Base-by-base conservation (phyloP, 192 early-diverging fungal genomes). In the Entomortierella lignicola region DNA sequence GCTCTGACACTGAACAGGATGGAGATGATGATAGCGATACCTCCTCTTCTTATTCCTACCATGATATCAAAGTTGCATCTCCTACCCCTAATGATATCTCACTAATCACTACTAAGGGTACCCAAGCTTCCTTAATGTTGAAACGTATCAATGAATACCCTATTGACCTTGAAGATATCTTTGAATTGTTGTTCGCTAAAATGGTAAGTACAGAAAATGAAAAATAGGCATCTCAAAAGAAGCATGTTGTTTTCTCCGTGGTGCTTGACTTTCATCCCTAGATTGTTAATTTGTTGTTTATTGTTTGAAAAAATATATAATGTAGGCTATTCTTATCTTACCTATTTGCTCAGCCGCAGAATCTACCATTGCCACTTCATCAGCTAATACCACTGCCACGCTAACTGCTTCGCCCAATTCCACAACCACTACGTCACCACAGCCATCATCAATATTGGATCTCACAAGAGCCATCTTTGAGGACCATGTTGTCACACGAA, bases 401-500 rank as follows among this genome's bases (percentile, higher is more conserved):
- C n/a, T n/a, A n/a, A n/a, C n/a, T n/a, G n/a, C n/a, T n/a, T n/a
- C n/a, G n/a, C n/a, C n/a, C n/a, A n/a, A n/a, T n/a, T n/a, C n/a
- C n/a, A n/a, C n/a, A n/a, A n/a, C n/a, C n/a, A n/a, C n/a, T n/a
- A n/a, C n/a, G n/a, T n/a, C n/a, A n/a, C n/a, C n/a, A n/a, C n/a
- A n/a, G n/a, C n/a, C n/a, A n/a, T n/a, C n/a, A n/a, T 47, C 56
- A 21, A 52, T 56, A 0, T 41, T 29, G 34, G 37, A 47, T 3
- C 71, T 56, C 4, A 31, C 43, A 21, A 29, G 71, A 18, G 44
- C 63, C 7, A 43, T 34, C 11, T 72, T 42, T 30, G 71, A 72
- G n/a, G 63, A 72, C 29, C 71, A 72, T 60, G 71, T 72, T 32
- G 65, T 72, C 27, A 72, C 64, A 55, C 61, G 62, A 41, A 60